Evolutionary conservation across 1,139 yeast species (phyloP), one percentile per base, ranked within the genome.

Genomic region (Pichia sorboxylosa): DNA sequence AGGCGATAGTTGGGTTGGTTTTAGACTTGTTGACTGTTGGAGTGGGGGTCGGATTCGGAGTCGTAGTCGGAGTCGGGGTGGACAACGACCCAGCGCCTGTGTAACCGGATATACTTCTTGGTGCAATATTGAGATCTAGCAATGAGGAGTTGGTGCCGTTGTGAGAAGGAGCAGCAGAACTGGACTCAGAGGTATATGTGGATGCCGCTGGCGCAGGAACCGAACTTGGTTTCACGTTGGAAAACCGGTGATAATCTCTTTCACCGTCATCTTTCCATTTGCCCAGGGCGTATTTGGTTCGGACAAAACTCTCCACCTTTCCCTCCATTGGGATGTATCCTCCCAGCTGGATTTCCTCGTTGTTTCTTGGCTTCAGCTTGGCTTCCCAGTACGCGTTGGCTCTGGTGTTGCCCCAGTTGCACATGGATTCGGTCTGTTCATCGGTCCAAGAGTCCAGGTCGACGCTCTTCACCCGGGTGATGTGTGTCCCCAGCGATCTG

Each of bases 381-480:
- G 73, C 66, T 54, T 90, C 98, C 94, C 96, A 90, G 46, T 60
- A 75, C 31, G 55, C 44, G 52, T 90, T 90, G 23, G 92, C 87
- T 43, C 71, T 70, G 29, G 59, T 66, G 52, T 87, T 90, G 4
- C 95, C 95, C 93, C 94, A 83, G 47, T 70, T 63, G 27, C 84
- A 74, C 78, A 90, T 77, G 45, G 73, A 73, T 40, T 71, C 77
- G 26, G 84, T 73, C 55, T 90, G 96, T 49, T 82, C 94, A 47
- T 85, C 94, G 9, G 93, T 82, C 98, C 98, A 90, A 1, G 93
- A 80, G 54, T 90, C 97, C 50, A 90, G 67, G 59, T 90, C 98
- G 29, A 90, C 92, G 5, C 94, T 80, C 52, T 81, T 82, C 29
- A 82, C 94, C 48, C 77, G 66, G 13, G 84, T 74, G 31, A 87